Evolutionary conservation across 306 rosid genomes (phyloP), one percentile per base, ranked within the genome.

Genomic region (Cercis canadensis): DNA sequence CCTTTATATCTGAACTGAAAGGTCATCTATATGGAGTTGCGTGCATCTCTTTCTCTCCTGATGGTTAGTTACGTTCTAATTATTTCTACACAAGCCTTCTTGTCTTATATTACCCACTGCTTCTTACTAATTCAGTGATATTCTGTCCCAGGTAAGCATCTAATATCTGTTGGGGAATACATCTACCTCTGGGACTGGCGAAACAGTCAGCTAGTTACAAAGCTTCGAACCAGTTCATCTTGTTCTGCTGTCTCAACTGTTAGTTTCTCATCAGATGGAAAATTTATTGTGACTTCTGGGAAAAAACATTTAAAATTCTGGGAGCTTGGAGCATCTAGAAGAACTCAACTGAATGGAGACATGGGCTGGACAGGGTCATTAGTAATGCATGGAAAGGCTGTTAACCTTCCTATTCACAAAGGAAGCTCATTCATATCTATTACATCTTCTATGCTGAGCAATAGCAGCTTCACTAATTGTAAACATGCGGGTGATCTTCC

Each of bases 121-220:
- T 57, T 66, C 75, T 71, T 81, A 31, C 60, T 72, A 45, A 55
- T 70, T 64, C 57, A 54, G 43, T 70, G 70, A 76, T 77, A 54
- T 71, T 72, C 11, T 80, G 73, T 79, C 72, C 17, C 44, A 90
- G 91, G 89, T 59, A 82, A 83, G 70, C 84, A 87, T 80, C 74
- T 87, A 66, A 93, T 78, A 47, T 86, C 93, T 29, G 96, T 86
- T 74, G 93, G 91, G 24, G 89, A 80, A 47, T 87, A 82, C 64
- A 84, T 90, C 62, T 77, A 74, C 75, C 82, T 90, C 57, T 90
- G 96, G 96, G 83, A 86, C 70, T 87, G 93, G 92, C 83, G 75
- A 56, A 85, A 64, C 61, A 79, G 84, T 54, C 64, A 49, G 64
- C 73, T 90, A 73, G 45, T 84, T 67, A 74, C 91, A 44, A 90